Conservation (phyloP, 345 rosid species). For the Gossypioides kirkii region DNA sequence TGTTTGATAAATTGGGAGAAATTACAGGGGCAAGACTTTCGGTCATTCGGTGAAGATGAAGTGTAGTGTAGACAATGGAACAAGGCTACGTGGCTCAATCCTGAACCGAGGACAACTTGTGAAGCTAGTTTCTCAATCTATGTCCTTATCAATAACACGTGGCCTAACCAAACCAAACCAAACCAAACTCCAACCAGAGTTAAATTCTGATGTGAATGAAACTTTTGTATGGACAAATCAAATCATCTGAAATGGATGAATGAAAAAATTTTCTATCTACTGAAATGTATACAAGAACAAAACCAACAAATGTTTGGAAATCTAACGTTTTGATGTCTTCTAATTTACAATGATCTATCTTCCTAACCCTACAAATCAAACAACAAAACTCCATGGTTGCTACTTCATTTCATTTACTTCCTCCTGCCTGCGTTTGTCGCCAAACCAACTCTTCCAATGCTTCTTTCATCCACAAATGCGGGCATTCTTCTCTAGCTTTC, state of each 20-base stretch:
- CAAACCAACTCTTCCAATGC: conserved; percentile 44
- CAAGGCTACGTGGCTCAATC: not conserved
- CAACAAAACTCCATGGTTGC: not conserved
- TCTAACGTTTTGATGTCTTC: not conserved
- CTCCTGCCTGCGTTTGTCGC: not conserved
- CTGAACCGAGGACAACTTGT: not conserved
- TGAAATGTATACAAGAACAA: not conserved
- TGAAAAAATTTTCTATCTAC: not conserved
- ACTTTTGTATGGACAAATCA: no score
- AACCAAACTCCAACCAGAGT: no score
- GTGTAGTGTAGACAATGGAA: not conserved
- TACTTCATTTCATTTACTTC: not conserved
- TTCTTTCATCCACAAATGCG: conserved; percentile 50
- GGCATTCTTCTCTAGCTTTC: conserved; percentile 47
- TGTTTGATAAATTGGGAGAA: no score
- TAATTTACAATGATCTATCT: not conserved
- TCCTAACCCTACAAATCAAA: not conserved
- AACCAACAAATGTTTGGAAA: not conserved
- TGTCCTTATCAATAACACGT: no score
- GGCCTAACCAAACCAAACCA: no score
- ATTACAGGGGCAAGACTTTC: no score
- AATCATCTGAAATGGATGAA: not conserved
- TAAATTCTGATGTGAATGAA: no score
- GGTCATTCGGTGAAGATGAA: no score
- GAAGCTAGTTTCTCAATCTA: not conserved